Conservation (phyloP, 441 rosid genomes). For the Brassica hybrid region DNA sequence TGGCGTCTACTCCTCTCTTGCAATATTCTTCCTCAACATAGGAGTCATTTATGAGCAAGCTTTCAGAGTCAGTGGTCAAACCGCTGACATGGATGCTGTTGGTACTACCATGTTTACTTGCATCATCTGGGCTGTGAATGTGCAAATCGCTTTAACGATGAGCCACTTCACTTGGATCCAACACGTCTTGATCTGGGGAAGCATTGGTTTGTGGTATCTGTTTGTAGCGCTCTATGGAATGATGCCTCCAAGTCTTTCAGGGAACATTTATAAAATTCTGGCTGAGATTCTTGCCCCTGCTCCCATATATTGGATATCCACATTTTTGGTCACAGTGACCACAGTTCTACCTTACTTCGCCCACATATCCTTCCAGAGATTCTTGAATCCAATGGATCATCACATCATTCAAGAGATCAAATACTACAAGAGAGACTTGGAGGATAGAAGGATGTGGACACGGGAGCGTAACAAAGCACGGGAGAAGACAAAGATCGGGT, state of each 20-base stretch:
- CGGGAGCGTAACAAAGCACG: constrained; percentile 88
- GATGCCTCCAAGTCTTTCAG: constrained; percentile 73
- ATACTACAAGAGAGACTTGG: constrained; percentile 76
- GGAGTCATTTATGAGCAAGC: constrained; percentile 76
- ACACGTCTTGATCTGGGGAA: constrained; percentile 92
- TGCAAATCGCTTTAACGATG: constrained; percentile 92
- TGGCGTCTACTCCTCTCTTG: constrained; percentile 78
- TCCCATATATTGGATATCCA: constrained; percentile 78
- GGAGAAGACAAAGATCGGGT: constrained; percentile 96
- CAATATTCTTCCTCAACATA: constrained; percentile 79
- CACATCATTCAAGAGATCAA: constrained; percentile 98
- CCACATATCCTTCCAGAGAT: constrained; percentile 85
- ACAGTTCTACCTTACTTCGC: constrained; percentile 78
- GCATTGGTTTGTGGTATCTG: constrained; percentile 80
- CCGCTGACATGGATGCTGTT: constrained; percentile 88
- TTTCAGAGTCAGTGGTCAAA: constrained; percentile 79
- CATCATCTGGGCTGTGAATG: constrained; percentile 90
- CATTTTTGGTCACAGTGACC: constrained; percentile 72
- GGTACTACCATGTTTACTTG: constrained; percentile 98
- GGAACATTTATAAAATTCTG: constrained; percentile 67
- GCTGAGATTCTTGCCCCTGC: constrained; percentile 93
- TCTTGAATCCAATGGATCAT: constrained; percentile 91
- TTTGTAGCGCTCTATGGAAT: constrained; percentile 86
- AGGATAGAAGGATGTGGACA: constrained; percentile 89
- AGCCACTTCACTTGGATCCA: constrained; percentile 99